A percentile compares a stretch with the other conserved stretches of the same genome.
Conservation (phyloP, 306 rosid genomes). For the Hippophae rhamnoides region DNA sequence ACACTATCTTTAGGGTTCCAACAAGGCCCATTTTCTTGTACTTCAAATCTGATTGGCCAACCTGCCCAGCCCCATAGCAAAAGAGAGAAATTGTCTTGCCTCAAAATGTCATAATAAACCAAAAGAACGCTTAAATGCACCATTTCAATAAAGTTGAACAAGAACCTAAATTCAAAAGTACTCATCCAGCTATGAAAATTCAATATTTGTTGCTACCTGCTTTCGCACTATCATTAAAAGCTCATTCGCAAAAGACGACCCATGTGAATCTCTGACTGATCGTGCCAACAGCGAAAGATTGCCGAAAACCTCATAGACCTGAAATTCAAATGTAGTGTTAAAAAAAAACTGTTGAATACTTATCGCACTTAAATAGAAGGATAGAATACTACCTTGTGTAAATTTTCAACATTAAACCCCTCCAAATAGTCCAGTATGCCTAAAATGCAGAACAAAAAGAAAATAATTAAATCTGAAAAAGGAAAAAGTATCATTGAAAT, state of each 20-base stretch:
- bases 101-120: too few species aligned
- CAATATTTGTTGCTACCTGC: conserved; percentile 19
- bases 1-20: conserved; percentile 32
- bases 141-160: neutral
- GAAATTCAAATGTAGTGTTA: conserved; percentile 4
- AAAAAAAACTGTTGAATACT: conserved; percentile 6
- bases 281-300: conserved; percentile 26
- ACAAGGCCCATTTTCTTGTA: conserved; percentile 36
- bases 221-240: conserved; percentile 32
- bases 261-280: conserved; percentile 19
- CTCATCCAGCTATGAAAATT: neutral
- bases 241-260: conserved; percentile 31
- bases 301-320: conserved; percentile 39
- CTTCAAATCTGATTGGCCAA: conserved; percentile 29
- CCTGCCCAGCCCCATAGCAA: conserved; percentile 2
- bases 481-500: neutral
- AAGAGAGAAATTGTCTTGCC: too few species aligned
- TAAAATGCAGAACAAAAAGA: conserved; percentile 10
- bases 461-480: conserved; percentile 2
- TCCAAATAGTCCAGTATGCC: conserved; percentile 37
- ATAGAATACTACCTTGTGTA: conserved; percentile 29
- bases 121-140: too few species aligned
- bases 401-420: conserved; percentile 31
- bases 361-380: neutral
- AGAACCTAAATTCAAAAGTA: neutral